Conservation (phyloP, 139 green algal genomes). For the Micractinium conductrix region DNA sequence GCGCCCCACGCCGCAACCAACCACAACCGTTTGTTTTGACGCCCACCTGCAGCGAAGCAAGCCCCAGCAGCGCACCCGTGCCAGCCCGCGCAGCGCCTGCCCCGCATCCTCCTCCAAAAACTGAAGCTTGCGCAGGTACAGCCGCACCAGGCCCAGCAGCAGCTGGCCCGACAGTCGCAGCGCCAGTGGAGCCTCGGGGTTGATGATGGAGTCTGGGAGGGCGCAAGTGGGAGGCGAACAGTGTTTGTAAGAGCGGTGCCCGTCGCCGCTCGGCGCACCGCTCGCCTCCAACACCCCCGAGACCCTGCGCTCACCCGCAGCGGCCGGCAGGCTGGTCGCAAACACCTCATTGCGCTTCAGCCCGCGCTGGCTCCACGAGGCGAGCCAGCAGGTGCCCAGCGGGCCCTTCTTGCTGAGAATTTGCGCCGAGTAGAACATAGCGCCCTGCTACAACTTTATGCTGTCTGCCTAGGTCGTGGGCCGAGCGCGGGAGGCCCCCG, state of each 20-base stretch:
- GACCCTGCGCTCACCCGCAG: constrained; percentile 39
- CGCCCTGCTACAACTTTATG: too few relatives aligned
- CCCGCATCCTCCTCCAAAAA: constrained; percentile 75
- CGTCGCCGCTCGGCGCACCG: too few relatives aligned
- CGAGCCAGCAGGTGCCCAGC: constrained; percentile 95
- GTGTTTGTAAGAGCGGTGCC: too few relatives aligned
- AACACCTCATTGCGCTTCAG: constrained; percentile 82
- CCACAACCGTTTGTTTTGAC: too few relatives aligned
- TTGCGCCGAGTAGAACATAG: constrained; percentile 91
- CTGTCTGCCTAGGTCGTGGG: too few relatives aligned
- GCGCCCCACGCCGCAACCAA: too few relatives aligned
- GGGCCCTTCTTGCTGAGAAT: constrained; percentile 92
- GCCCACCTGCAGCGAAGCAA: too few relatives aligned
- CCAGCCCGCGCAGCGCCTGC: constrained; percentile 77
- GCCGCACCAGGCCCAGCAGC: constrained; percentile 93
- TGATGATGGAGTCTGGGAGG: constrained; percentile 90
- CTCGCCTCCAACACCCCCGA: too few relatives aligned
- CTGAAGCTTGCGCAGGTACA: constrained; percentile 90
- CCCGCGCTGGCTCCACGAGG: constrained; percentile 88
- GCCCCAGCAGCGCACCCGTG: too few relatives aligned
- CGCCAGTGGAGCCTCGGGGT: constrained; percentile 91
- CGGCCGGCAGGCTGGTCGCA: constrained; percentile 37
- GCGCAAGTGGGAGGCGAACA: background rate
- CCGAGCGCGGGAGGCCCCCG: too few relatives aligned
- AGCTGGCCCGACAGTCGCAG: constrained; percentile 95